These are phyloP conservation scores for Plantago major DNA, from an alignment of 257 asterid species.

Conservation along the genomic window DNA sequence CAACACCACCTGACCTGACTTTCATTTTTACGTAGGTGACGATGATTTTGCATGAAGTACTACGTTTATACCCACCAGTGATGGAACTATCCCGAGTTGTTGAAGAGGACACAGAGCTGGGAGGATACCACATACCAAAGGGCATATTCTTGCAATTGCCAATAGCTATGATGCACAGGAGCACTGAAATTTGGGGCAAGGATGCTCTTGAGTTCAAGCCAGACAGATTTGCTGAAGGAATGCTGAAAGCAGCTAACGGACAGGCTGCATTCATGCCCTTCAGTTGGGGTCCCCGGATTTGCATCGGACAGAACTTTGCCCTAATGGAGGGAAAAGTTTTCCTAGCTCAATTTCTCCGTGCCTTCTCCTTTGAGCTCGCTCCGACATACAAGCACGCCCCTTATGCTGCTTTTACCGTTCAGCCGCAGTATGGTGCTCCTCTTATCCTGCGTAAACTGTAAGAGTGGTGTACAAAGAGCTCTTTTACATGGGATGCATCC, in stretches of 20 bases:
- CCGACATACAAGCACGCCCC: conserved; percentile 9
- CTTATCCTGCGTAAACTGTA: conserved; percentile 2
- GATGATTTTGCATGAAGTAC: conserved; percentile 21
- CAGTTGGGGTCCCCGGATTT: conserved; percentile 24
- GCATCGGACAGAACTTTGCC: conserved; percentile 27
- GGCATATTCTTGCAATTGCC: conserved; percentile 14
- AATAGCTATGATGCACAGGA: conserved; percentile 6
- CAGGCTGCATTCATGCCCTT: conserved; percentile 19
- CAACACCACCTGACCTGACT: background rate
- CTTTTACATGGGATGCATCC: no score
- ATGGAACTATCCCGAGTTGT: conserved; percentile 8
- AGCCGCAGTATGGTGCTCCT: conserved; percentile 12
- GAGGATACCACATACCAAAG: conserved; percentile 7
- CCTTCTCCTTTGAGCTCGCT: conserved; percentile 1
- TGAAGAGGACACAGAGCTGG: conserved; percentile 6
- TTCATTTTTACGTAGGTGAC: conserved; percentile 8
- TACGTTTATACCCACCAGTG: conserved; percentile 21
- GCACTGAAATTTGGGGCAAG: conserved; percentile 24
- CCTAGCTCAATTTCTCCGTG: background rate
- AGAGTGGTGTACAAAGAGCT: no score
- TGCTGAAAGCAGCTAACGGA: conserved; percentile 19
- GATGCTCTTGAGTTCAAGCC: conserved; percentile 28
- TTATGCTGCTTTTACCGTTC: conserved; percentile 3
- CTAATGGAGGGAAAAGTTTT: conserved; percentile 1
- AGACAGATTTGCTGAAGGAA: conserved; percentile 24